A percentile compares a stretch with the other conserved stretches of the same genome.
Conservation (phyloP, 2,329 filamentous ascomycete species). For the Botrytis cinerea region DNA sequence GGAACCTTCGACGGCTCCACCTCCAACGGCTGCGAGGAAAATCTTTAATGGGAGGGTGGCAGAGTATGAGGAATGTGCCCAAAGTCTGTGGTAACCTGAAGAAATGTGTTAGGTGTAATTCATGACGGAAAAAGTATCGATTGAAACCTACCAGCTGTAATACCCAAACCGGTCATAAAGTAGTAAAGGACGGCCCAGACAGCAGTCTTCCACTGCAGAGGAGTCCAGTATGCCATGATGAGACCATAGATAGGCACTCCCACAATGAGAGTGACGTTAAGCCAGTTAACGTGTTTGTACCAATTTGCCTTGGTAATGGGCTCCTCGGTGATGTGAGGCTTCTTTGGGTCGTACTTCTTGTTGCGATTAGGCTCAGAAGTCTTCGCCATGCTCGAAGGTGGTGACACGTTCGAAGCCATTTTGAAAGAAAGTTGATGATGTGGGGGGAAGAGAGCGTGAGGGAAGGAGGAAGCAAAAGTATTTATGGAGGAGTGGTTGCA, state of each 20-base stretch:
- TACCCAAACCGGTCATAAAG: constrained; percentile 79
- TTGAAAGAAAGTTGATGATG: constrained; percentile 26
- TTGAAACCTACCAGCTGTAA: constrained; percentile 65
- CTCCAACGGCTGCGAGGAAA: constrained; percentile 78
- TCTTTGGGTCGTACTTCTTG: constrained; percentile 58
- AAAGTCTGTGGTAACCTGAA: constrained; percentile 74
- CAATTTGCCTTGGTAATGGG: constrained; percentile 81
- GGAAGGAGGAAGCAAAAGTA: not conserved
- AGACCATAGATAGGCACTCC: constrained; percentile 74
- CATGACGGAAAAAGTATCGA: not conserved
- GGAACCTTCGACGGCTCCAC: constrained; percentile 81
- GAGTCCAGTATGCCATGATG: constrained; percentile 76
- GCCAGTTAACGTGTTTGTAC: constrained; percentile 93
- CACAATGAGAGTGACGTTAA: constrained; percentile 81
- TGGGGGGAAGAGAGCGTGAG: constrained; percentile 15
- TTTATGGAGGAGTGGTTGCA: not conserved
- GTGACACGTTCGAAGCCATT: constrained; percentile 26
- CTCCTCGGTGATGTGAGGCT: constrained; percentile 82
- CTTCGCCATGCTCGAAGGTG: constrained; percentile 38
- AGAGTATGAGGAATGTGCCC: constrained; percentile 84
- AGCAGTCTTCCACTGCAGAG: constrained; percentile 69
- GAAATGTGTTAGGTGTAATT: constrained; percentile 9
- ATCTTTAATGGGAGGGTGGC: constrained; percentile 74
- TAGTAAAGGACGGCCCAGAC: constrained; percentile 78
- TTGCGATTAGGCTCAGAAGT: constrained; percentile 37